Percentiles rank a stretch among this genome's conserved stretches.
Evolutionary conservation across 169 alveolate genomes (phyloP).

Genomic region (Ichthyophthirius multifiliis): DNA sequence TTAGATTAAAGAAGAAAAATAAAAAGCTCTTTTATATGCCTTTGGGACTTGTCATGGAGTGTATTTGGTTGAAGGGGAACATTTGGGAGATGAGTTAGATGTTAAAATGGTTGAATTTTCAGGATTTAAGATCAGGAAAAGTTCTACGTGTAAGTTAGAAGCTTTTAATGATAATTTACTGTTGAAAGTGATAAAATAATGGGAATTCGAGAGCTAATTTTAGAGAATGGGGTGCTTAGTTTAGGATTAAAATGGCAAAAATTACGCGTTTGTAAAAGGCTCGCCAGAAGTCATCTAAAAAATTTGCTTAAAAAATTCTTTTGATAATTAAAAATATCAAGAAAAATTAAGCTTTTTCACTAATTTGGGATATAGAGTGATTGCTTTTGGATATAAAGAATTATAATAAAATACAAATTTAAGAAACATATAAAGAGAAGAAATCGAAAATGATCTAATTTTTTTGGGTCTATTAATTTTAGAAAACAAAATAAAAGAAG

Average conservation of each 20-base stretch:
- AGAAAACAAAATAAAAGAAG: slow-evolving; percentile 71
- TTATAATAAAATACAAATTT: background rate
- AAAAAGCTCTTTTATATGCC: background rate
- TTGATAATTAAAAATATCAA: slow-evolving; percentile 55
- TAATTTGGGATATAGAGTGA: slow-evolving; percentile 68
- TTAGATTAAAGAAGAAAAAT: background rate
- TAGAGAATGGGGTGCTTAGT: slow-evolving; percentile 74
- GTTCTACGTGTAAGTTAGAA: background rate
- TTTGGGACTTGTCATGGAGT: slow-evolving; percentile 72
- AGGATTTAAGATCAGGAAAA: slow-evolving; percentile 39
- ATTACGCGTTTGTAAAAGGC: slow-evolving; percentile 64
- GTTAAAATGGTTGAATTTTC: slow-evolving; percentile 59
- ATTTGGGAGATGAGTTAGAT: slow-evolving; percentile 76
- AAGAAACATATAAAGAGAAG: slow-evolving; percentile 49
- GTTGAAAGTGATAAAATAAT: slow-evolving; percentile 55
- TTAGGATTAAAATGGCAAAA: slow-evolving; percentile 38
- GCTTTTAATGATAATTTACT: slow-evolving; percentile 32
- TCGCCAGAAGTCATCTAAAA: slow-evolving; percentile 76
- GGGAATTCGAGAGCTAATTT: slow-evolving; percentile 66
- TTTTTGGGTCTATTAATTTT: slow-evolving; percentile 78
- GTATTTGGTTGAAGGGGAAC: slow-evolving; percentile 55
- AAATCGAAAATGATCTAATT: slow-evolving; percentile 59
- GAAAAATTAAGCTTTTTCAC: slow-evolving; percentile 52
- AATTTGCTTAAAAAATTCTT: slow-evolving; percentile 12
- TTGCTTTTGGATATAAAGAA: slow-evolving; percentile 71